phyloP scores from a whole-genome alignment of 192 early-diverging fungal species.

The Coemansia javaensis region DNA sequence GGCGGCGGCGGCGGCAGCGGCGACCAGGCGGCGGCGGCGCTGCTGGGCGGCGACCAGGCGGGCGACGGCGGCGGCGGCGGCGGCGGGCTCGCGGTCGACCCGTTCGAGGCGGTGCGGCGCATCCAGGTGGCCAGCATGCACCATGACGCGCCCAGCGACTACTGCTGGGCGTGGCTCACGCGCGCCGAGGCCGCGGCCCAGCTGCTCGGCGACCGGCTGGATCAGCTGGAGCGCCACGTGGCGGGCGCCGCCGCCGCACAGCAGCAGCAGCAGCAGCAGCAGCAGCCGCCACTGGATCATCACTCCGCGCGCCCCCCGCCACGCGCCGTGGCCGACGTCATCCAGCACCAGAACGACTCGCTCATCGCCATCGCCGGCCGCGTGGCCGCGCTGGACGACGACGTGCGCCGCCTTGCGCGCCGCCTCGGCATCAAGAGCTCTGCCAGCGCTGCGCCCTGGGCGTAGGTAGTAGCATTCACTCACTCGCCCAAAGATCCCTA shows the following conservation, averaged over 20 bases:
- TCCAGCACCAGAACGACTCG: slow-evolving; percentile 44
- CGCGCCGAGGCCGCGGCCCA: slow-evolving; percentile 20
- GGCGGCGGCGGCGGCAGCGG: slow-evolving; percentile 2
- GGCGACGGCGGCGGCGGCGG: background rate
- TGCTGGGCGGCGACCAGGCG: background rate
- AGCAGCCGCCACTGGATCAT: background rate
- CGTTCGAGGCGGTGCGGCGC: slow-evolving; percentile 30
- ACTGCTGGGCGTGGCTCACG: slow-evolving; percentile 42
- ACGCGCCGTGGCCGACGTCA: slow-evolving; percentile 25
- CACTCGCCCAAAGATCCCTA: too few relatives aligned
- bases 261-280: slow-evolving; percentile 1
- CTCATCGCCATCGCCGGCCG: slow-evolving; percentile 38
- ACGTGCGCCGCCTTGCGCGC: slow-evolving; percentile 20
- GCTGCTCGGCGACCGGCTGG: slow-evolving; percentile 34
- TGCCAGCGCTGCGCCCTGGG: too few relatives aligned
- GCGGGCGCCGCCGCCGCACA: slow-evolving; percentile 8
- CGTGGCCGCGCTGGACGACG: slow-evolving; percentile 38
- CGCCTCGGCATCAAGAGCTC: slow-evolving; percentile 18
- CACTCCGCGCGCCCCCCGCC: slow-evolving; percentile 8
- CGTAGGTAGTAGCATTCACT: too few relatives aligned
- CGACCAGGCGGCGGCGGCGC: background rate
- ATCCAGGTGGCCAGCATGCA: slow-evolving; percentile 39
- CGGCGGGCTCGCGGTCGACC: slow-evolving; percentile 3
- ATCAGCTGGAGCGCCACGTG: slow-evolving; percentile 39
- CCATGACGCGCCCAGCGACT: slow-evolving; percentile 31